These are phyloP conservation scores for Fusarium poae DNA, from an alignment of 2,329 filamentous ascomycete genomes.

Conservation along the genomic window DNA sequence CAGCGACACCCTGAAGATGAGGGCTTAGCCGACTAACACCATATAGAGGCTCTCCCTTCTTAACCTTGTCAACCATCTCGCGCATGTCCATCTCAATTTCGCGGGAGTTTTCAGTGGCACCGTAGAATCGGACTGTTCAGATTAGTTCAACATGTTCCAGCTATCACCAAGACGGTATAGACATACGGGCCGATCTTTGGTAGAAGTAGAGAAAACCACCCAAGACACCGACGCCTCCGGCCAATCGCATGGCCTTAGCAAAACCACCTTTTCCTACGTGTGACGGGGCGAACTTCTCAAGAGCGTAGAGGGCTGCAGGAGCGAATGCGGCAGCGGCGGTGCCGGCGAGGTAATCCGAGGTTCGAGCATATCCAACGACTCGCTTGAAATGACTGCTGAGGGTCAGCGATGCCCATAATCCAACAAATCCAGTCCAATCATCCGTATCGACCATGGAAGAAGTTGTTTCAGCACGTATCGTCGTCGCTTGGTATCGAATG, in stretches of 20 bases:
- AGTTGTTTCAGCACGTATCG: conserved; percentile 1
- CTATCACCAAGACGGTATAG: background rate
- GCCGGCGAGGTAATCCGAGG: conserved; percentile 84
- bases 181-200: conserved; percentile 83
- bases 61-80: conserved; percentile 98
- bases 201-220: conserved; percentile 90
- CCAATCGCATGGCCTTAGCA: conserved; percentile 83
- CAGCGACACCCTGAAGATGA: conserved; percentile 93
- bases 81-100: conserved; percentile 97
- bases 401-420: conserved; percentile 47
- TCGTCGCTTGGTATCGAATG: conserved; percentile 10
- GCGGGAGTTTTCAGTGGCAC: conserved; percentile 89
- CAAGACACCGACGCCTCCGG: conserved; percentile 76
- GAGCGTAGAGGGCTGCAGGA: conserved; percentile 79
- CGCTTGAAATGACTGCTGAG: conserved; percentile 84
- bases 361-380: conserved; percentile 87
- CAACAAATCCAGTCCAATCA: background rate
- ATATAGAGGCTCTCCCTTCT: conserved; percentile 90
- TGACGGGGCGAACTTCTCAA: conserved; percentile 89
- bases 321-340: conserved; percentile 76
- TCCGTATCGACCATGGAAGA: background rate
- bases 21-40: conserved; percentile 82
- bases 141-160: conserved; percentile 1
- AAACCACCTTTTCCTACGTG: conserved; percentile 87
- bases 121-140: conserved; percentile 88